Conservation (phyloP, 805 yeast genomes). For the Lachancea lanzarotensis region DNA sequence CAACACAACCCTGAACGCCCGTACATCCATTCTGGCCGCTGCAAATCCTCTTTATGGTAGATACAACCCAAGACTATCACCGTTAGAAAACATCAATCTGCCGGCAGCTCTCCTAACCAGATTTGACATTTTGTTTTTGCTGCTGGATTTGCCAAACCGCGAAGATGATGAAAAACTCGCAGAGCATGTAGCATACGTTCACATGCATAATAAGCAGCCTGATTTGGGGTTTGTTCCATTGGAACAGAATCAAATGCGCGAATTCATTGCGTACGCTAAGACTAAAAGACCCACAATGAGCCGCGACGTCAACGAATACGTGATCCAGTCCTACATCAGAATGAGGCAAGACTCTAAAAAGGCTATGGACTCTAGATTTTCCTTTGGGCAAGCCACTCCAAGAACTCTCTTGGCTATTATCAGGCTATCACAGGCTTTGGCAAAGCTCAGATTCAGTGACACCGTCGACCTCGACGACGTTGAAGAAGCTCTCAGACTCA, state of each 20-base stretch:
- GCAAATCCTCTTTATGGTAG: constrained; percentile 98
- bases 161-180: constrained; percentile 84
- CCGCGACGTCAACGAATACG: constrained; percentile 75
- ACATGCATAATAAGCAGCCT: constrained; percentile 88
- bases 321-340: constrained; percentile 78
- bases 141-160: constrained; percentile 75
- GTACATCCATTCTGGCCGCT: constrained; percentile 93
- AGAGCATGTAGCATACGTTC: constrained; percentile 90
- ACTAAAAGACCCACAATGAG: constrained; percentile 80
- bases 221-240: constrained; percentile 66
- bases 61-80: constrained; percentile 83
- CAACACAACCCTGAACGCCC: constrained; percentile 89
- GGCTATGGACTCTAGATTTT: constrained; percentile 60
- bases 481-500: constrained; percentile 87
- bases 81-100: constrained; percentile 89
- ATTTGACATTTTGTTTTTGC: constrained; percentile 82
- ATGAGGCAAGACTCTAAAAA: constrained; percentile 89
- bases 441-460: constrained; percentile 76
- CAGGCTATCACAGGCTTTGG: constrained; percentile 91
- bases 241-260: constrained; percentile 74
- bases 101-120: constrained; percentile 96
- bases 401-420: constrained; percentile 87
- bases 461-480: constrained; percentile 73
- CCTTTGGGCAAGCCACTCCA: constrained; percentile 90
- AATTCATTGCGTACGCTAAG: constrained; percentile 81